Base-by-base conservation (phyloP, 306 rosid species). In the Canavalia ensiformis region DNA sequence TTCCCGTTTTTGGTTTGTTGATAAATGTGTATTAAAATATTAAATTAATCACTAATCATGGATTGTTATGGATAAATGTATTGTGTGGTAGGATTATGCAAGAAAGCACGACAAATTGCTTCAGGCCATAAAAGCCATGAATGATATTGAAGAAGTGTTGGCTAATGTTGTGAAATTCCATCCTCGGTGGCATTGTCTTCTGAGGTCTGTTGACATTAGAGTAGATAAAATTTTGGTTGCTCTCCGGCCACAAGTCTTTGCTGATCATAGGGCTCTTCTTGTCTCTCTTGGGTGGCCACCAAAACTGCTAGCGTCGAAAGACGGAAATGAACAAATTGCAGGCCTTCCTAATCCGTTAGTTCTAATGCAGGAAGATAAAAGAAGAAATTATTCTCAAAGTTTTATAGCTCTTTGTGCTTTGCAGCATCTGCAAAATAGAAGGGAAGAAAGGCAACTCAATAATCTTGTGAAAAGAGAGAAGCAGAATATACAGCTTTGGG, bases 281-380 rank as follows among this genome's bases (percentile, higher is more conserved):
- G 57, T 47, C 78, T 89, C 93, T 83, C 86, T 92, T 68, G 97
- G 97, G 67, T 92, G 97, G 97, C 97, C 97, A 4, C 97, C 97
- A n/a, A 92, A 90, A 81, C 84, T 92, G 56, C 74, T 88, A 5
- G 56, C 79, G 0, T 80, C 89, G 1, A 80, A 85, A 31, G 65
- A 18, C 51, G 88, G 81, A 72, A 83, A 73, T 8, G 86, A 79
- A 37, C 81, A 68, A 74, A 71, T 85, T 31, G 5, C 79, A 39
- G 83, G 76, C 50, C 49, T 89, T 70, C 91, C 88, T 42, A 89
- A 92, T 80, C 94, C 97, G 29, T 78, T 92, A 60, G 82, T 88
- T 78, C 74, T 88, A n/a, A 88, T 92, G 93, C 89, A 80, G 76
- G 94, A 85, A 74, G 92, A 89, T 62, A 85, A 90, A 78, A 83